Base-by-base conservation (phyloP, 371 early-diverging fungal genomes). In the Apophysomyces elegans region DNA sequence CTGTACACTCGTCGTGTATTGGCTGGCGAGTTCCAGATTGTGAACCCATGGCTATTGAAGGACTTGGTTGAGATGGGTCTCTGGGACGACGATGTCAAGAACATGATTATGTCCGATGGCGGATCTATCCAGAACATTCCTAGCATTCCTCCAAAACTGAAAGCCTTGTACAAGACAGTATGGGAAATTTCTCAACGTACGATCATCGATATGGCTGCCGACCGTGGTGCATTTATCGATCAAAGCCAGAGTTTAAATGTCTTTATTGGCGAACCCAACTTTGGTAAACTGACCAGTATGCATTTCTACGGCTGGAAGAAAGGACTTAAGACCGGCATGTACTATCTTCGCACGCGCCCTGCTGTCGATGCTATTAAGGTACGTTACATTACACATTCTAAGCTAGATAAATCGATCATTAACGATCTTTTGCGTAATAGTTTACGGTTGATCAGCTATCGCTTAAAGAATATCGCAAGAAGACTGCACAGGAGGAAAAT, bases 271-370 rank as follows among this genome's bases (percentile, higher is more conserved):
- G 92, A 94, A 61, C 95, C 99, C 14, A 95, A 91, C 69, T 95
- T 91, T 77, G 92, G 91, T 70, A 92, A 95, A 80, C 87, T 99
- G 57, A 96, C 98, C 2, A 89, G 90, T 64, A 99, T 99, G 99
- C 99, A 99, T 83, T 99, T 99, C 73, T 97, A 98, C 78, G 99
- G 96, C 7, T 99, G 97, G 97, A 93, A 93, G 80, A 90, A 90
- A 80, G 99, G 99, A 0, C 84, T 99, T 37, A 99, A 99, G 92
- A 99, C 99, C 2, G 99, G 99, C 63, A 96, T 97, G 97, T 99
- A 99, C 79, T 99, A 99, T 77, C 81, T 99, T 58, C 93, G 99
- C 62, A 95, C 98, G 14, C 88, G 95, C 50, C 99, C 99, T 43
- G 95, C 97, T 26, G 94, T 92, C 4, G 97, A 96, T 70, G 98